phyloP scores from a whole-genome alignment of 805 yeast species.

The Saccharomycopsis sp. region DNA sequence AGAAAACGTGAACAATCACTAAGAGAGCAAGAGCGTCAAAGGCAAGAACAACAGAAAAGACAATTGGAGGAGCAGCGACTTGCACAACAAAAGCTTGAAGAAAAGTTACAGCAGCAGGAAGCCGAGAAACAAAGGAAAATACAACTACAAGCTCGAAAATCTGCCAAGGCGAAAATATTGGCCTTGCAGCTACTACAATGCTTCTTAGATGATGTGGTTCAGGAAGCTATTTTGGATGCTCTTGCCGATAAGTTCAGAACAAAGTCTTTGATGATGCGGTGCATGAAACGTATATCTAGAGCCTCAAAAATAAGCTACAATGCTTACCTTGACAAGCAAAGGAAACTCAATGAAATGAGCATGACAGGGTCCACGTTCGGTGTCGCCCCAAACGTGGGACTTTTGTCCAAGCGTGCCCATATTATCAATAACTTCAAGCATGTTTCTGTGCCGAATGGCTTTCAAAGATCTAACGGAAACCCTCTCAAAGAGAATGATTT shows the following conservation, averaged over 20 bases:
- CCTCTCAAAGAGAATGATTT: too few species aligned
- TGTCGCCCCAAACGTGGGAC: constrained; percentile 23
- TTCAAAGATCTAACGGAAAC: too few species aligned
- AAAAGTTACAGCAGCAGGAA: neutral
- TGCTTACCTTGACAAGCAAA: constrained; percentile 28
- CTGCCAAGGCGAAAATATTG: constrained; percentile 30
- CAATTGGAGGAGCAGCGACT: neutral
- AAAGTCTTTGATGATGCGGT: constrained; percentile 26
- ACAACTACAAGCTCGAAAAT: too few species aligned
- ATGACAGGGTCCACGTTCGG: constrained; percentile 31
- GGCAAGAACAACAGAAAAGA: constrained; percentile 5
- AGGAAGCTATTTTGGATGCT: constrained; percentile 30
- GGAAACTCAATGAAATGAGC: constrained; percentile 33
- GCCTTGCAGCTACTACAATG: constrained; percentile 12
- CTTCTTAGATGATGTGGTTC: constrained; percentile 16
- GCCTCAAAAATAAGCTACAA: constrained; percentile 25
- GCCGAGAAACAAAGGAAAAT: too few species aligned
- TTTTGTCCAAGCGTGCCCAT: constrained; percentile 5
- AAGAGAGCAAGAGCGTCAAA: constrained; percentile 1
- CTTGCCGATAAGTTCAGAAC: constrained; percentile 37
- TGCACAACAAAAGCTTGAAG: neutral
- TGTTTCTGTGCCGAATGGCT: too few species aligned
- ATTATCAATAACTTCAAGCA: too few species aligned
- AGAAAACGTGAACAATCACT: constrained; percentile 9
- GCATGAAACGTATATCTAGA: constrained; percentile 28